These are phyloP conservation scores for Aspergillus diversus DNA, from an alignment of 495 filamentous ascomycete species.

Conservation along the genomic window DNA sequence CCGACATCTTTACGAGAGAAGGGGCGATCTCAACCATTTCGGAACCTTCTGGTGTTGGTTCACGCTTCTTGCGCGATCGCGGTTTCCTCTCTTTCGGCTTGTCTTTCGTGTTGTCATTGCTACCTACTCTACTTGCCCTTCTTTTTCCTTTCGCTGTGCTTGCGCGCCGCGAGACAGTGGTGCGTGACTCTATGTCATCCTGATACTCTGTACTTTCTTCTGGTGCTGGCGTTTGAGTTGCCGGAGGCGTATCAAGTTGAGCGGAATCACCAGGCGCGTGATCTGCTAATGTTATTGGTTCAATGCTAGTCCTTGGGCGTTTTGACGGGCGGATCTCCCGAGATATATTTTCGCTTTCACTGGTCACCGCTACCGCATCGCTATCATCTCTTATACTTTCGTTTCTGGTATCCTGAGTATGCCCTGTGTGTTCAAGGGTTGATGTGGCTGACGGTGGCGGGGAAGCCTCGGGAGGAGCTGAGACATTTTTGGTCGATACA, in stretches of 20 bases:
- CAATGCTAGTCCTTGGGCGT: constrained; percentile 21
- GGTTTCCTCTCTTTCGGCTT: constrained; percentile 35
- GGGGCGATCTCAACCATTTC: constrained; percentile 72
- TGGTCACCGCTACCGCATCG: neutral
- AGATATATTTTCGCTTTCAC: neutral
- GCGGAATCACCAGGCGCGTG: neutral
- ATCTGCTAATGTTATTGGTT: constrained; percentile 9
- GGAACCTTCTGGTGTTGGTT: constrained; percentile 75
- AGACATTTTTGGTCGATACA: constrained; percentile 17
- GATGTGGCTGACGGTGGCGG: constrained; percentile 13
- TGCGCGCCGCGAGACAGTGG: constrained; percentile 4
- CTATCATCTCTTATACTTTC: neutral
- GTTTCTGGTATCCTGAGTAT: neutral
- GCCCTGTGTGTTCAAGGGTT: constrained; percentile 10
- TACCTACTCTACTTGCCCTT: constrained; percentile 30
- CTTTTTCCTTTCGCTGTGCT: constrained; percentile 32
- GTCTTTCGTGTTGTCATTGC: constrained; percentile 26
- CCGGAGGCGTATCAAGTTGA: constrained; percentile 26
- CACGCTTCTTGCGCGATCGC: constrained; percentile 47
- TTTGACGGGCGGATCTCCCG: constrained; percentile 26
- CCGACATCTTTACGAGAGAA: constrained; percentile 75
- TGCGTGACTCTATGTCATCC: constrained; percentile 23
- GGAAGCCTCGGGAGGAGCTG: constrained; percentile 22
- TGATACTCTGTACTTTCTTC: constrained; percentile 26
- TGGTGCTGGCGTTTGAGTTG: constrained; percentile 27